Evolutionary conservation across 108 stramenopile species (phyloP), one percentile per base, ranked within the genome.

Genomic region (Hondaea fermentalgiana): DNA sequence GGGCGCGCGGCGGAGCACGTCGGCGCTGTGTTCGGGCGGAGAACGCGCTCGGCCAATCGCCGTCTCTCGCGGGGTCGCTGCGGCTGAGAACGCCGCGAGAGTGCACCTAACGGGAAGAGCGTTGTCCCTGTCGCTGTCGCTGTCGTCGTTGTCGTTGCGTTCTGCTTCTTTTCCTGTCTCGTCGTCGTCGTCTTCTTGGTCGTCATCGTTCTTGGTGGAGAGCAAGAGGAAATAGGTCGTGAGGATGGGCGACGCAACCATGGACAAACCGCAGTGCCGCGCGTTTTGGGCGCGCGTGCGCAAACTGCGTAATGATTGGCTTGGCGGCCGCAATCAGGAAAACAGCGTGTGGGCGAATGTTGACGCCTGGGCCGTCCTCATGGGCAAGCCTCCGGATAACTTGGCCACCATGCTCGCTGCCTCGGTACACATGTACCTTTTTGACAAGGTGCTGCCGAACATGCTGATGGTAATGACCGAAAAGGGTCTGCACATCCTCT

Each of bases 381-480:
- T 69, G 64, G 64, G 64, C 3, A 69, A 69, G 14, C 21, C 64
- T 6, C 64, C 64, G 35, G 64, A 69, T 14, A 42, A 69, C 35
- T 10, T 42, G 10, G 64, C 35, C 10, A 42, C 14, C 35, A 69
- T 69, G 64, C 25, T 42, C 64, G 25, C 64, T 6, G 10, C 64
- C 35, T 6, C 25, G 42, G 21, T 69, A 10, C 64, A 69, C 64
- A 16, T 69, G 64, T 69, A 69, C 64, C 64, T 69, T 17, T 69
- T 69, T 17, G 76, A 23, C 76, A 47, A 45, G 51, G 76, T 83
- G 89, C 87, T 94, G 42, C 88, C 93, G 14, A 91, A 93, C 91
- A 92, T 92, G 12, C 58, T 94, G 29, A 47, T 94, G 89, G 25
- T 93, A 23, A 60, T 93, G 58, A 51, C 91, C n/a, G 59, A 58